Percentiles rank a stretch among this genome's conserved stretches.
These are phyloP conservation scores for Gloeostereum incarnatum DNA, from an alignment of 768 basidiomycete genomes.

Conservation along the genomic window DNA sequence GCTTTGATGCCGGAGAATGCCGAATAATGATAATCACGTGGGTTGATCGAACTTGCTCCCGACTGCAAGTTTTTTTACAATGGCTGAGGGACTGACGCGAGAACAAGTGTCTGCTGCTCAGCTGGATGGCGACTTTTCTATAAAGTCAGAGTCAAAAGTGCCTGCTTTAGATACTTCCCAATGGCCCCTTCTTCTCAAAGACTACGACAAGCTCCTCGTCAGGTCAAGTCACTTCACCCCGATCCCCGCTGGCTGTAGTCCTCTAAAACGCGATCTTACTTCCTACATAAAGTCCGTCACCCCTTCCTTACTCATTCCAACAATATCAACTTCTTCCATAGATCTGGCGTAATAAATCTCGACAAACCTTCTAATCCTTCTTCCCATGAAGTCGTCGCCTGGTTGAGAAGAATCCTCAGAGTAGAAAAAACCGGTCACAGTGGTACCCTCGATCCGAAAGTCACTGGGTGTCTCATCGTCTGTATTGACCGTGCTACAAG, in stretches of 20 bases:
- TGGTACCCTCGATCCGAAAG: slow-evolving; percentile 97
- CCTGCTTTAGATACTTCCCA: slow-evolving; percentile 89
- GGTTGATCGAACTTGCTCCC: neutral
- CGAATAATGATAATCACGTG: neutral
- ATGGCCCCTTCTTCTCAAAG: slow-evolving; percentile 97
- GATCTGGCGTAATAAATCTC: slow-evolving; percentile 97
- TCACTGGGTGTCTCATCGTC: slow-evolving; percentile 97
- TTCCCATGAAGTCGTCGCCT: slow-evolving; percentile 98
- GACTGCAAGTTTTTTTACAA: slow-evolving; percentile 9
- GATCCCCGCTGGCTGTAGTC: slow-evolving; percentile 88
- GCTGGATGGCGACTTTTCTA: slow-evolving; percentile 64
- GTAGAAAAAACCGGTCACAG: slow-evolving; percentile 99
- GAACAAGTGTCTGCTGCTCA: slow-evolving; percentile 70
- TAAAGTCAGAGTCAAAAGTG: slow-evolving; percentile 67
- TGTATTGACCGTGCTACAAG: slow-evolving; percentile 98
- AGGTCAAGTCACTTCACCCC: slow-evolving; percentile 98
- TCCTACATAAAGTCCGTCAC: slow-evolving; percentile 79
- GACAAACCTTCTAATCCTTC: slow-evolving; percentile 99
- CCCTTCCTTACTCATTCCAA: neutral
- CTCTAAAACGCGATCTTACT: slow-evolving; percentile 88
- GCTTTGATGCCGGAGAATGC: neutral
- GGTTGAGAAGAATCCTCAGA: slow-evolving; percentile 93
- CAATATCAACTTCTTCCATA: slow-evolving; percentile 17
- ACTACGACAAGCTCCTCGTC: slow-evolving; percentile 94
- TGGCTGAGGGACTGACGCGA: slow-evolving; percentile 47